Percentiles rank a stretch among this genome's conserved stretches.
Evolutionary conservation across 768 basidiomycete species (phyloP).

Genomic region (Mycena olivaceomarginata): DNA sequence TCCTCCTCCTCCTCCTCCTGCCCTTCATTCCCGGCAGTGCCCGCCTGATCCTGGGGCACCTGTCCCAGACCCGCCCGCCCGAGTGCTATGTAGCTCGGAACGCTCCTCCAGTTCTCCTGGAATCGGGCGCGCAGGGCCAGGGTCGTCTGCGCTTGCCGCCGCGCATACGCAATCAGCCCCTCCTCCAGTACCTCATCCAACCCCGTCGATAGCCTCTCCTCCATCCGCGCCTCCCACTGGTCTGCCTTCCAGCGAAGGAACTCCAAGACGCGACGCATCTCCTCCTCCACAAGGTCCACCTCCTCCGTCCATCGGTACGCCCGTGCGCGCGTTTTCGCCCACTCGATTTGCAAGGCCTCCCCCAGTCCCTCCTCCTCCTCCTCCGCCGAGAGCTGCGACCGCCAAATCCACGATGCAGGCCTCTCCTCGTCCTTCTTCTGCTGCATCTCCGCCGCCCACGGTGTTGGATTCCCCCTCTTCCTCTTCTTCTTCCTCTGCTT

Average conservation of each 20-base stretch:
- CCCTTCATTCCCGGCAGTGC: no score
- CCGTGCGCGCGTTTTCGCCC: slow-evolving; percentile 45
- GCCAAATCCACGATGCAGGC: slow-evolving; percentile 11
- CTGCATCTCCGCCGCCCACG: not conserved
- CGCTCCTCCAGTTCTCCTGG: not conserved
- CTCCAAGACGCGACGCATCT: slow-evolving; percentile 48
- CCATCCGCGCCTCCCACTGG: slow-evolving; percentile 20
- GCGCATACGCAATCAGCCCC: slow-evolving; percentile 10
- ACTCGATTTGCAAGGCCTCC: slow-evolving; percentile 44
- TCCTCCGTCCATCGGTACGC: slow-evolving; percentile 48
- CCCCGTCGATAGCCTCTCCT: not conserved
- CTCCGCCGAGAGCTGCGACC: not conserved
- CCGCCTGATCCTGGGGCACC: no score
- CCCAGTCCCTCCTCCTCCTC: not conserved
- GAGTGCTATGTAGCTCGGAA: not conserved
- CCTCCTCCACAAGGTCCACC: slow-evolving; percentile 46
- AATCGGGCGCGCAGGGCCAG: not conserved
- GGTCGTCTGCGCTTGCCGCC: not conserved
- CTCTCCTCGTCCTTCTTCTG: not conserved
- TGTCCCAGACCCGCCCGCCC: no score
- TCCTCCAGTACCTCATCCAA: not conserved
- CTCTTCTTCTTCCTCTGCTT: not conserved
- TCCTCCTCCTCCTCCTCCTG: no score
- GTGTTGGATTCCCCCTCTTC: not conserved
- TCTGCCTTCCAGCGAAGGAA: slow-evolving; percentile 45